Evolutionary conservation across 164 flowering plant species (phyloP), one percentile per base, ranked within the genome.

Genomic region (Liriodendron chinense): DNA sequence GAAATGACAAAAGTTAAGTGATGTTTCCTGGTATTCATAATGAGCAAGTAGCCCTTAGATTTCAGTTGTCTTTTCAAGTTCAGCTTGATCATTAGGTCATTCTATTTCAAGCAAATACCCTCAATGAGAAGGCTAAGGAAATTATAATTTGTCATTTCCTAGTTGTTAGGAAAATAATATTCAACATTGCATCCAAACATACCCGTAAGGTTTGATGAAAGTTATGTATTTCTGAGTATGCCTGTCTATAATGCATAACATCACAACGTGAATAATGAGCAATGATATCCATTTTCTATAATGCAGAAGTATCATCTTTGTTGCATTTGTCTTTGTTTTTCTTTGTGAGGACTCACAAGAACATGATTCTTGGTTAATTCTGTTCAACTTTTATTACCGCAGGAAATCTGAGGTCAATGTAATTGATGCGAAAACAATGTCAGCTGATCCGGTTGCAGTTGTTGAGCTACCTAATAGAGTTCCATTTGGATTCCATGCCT

Each of bases 401-500:
- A 96, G 98, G 68, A 94, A 94, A 82, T 96, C 99, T n/a, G 78
- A 80, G 21, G 93, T 89, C 69, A 83, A 86, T 77, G 97, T 96
- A 28, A 84, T 94, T 47, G 93, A 96, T 85, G 98, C 99, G 66
- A 94, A 90, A 81, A 92, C 97, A 65, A 96, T 96, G 98, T 92
- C 99, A 53, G 69, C 92, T 47, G 97, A 96, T 77, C 98, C 98
- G 22, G 90, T 96, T 75, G 99, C 99, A 63, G 88, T 94, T 65
- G 87, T 96, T 78, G 98, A 92, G 68, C 84, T 96, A 70, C 99
- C 98, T 0, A 81, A 83, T 9, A 87, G 98, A 77, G 98, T 96
- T 77, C 98, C 99, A 25, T 92, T 87, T 77, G 98, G 99, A 20
- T 92, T 96, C 84, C 98, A 94, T 83, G 98, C 99, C 75, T 89